Base-by-base conservation (phyloP, 495 filamentous ascomycete genomes). In the Aspergillus wentii region DNA sequence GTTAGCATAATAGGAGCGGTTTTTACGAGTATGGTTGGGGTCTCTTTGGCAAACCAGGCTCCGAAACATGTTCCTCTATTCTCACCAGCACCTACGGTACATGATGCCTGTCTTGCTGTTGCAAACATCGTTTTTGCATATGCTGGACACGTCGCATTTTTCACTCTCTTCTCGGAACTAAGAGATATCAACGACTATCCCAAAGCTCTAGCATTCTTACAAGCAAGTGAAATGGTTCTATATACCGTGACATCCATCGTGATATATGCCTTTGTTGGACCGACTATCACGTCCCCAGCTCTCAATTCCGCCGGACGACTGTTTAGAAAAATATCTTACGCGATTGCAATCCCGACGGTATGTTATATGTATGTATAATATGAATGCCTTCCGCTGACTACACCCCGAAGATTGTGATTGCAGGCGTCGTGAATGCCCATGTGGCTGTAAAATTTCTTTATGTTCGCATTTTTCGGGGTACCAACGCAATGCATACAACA, bases 91-190 rank as follows among this genome's bases (percentile, higher is more conserved):
- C 43, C 40, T 71, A 27, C 47, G 6, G 35, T 57, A 1, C 22
- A 75, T 69, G 16, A 62, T 80, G 26, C 80, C 74, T 61, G 44
- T 18, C 46, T 59, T 15, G 55, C 49, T 6, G 33, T 56, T 17
- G 47, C 55, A n/a, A 54, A 59, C 30, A 38, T 59, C 13, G 40
- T 57, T 7, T 57, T 61, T 40, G 52, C 61, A 10, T 57, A 54
- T 53, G 74, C 80, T 62, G 62, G 82, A 36, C 69, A 84, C 69
- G 62, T 82, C 48, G 71, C 80, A 51, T 79, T 84, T 54, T 83
- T 86, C 63, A 73, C 65, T 30, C 78, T 88, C 51, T 82, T 83
- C 52, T 76, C 77, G 31, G 83, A 88, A 53, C 74, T 86, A 62
- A 72, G 76, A 46, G 72, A 74, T 0, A 76, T 79, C 2, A 47